Conservation (phyloP, 2,329 filamentous ascomycete genomes). For the Fonsecaea erecta region DNA sequence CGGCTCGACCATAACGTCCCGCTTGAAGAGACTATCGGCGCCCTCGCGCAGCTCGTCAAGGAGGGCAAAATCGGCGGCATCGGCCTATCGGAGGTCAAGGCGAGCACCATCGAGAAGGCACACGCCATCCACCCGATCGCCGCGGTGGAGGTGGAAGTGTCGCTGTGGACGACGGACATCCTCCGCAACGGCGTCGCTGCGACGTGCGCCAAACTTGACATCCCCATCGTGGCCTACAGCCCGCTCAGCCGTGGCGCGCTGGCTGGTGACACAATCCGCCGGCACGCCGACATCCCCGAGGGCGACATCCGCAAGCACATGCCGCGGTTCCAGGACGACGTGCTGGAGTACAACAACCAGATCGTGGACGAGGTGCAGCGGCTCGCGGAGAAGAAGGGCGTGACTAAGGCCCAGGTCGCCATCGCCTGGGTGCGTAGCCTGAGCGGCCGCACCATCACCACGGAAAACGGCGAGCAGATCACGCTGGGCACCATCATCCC, state of each 20-base stretch:
- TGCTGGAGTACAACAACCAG: conserved; percentile 56
- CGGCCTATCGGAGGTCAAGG: conserved; percentile 51
- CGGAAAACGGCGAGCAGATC: conserved; percentile 28
- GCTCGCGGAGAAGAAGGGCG: conserved; percentile 52
- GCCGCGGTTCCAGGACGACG: conserved; percentile 58
- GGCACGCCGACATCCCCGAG: conserved; percentile 54
- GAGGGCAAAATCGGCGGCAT: conserved; percentile 53
- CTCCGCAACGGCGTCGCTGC: conserved; percentile 62
- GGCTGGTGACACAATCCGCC: conserved; percentile 52
- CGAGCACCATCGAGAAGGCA: conserved; percentile 51
- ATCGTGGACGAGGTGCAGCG: conserved; percentile 53
- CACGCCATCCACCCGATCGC: conserved; percentile 60
- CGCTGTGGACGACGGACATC: conserved; percentile 61
- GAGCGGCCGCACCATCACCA: conserved; percentile 40
- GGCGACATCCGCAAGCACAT: conserved; percentile 51
- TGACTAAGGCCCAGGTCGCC: conserved; percentile 54
- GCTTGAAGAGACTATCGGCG: conserved; percentile 53
- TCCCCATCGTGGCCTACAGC: conserved; percentile 64
- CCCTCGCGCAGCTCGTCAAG: conserved; percentile 47
- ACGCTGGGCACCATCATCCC: conserved; percentile 44
- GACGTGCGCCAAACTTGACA: conserved; percentile 60
- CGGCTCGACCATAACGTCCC: conserved; percentile 60
- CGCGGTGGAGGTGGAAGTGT: conserved; percentile 66
- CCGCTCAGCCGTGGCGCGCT: conserved; percentile 64
- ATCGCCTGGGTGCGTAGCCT: conserved; percentile 55